Evolutionary conservation across 306 rosid species (phyloP).

Genomic region (Casuarina cunninghamiana): DNA sequence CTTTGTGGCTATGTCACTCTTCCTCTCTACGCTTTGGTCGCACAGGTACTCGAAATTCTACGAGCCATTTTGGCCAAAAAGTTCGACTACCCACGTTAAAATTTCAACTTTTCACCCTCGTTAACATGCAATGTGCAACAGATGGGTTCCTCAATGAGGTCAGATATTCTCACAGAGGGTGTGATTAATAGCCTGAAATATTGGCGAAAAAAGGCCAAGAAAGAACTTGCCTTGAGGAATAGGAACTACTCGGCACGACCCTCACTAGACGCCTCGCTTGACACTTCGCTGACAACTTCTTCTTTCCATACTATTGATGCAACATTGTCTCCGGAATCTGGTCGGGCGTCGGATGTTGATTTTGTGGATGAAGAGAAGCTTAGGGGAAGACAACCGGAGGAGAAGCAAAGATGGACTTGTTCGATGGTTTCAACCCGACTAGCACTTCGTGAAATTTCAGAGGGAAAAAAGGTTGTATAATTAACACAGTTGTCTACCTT

Average conservation of each 20-base stretch:
- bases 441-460: background rate
- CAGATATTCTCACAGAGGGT: slow-evolving; percentile 44
- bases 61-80: background rate
- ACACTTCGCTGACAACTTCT: slow-evolving; percentile 27
- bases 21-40: slow-evolving; percentile 66
- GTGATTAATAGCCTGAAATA: slow-evolving; percentile 44
- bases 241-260: background rate
- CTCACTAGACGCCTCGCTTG: slow-evolving; percentile 27
- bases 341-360: slow-evolving; percentile 2
- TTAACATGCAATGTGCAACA: slow-evolving; percentile 26
- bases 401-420: slow-evolving; percentile 11
- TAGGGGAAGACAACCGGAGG: background rate
- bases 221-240: slow-evolving; percentile 26
- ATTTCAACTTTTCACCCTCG: background rate
- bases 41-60: slow-evolving; percentile 38
- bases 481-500: background rate
- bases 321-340: slow-evolving; percentile 26
- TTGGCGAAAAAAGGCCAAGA: slow-evolving; percentile 47
- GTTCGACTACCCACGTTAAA: background rate
- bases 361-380: slow-evolving; percentile 4
- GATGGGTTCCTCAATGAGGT: slow-evolving; percentile 60
- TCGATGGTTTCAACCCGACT: slow-evolving; percentile 21
- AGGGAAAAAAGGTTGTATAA: background rate
- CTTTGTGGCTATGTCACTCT: slow-evolving; percentile 62
- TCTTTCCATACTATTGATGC: slow-evolving; percentile 34